Conservation (phyloP, 2,329 filamentous ascomycete genomes). For the Colletotrichum sublineola region DNA sequence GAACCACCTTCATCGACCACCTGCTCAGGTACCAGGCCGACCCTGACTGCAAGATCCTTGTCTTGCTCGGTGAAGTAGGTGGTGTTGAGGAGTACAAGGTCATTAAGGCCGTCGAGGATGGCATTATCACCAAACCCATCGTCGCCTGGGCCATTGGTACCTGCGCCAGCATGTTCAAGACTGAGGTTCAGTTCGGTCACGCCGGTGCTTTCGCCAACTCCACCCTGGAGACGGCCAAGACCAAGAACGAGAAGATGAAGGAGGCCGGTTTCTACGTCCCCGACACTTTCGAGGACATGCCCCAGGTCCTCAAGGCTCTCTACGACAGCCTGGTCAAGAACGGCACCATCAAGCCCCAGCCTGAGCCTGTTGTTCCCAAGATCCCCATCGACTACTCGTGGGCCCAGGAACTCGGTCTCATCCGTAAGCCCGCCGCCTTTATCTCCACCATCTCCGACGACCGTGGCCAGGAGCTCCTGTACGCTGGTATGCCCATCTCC, state of each 20-base stretch:
- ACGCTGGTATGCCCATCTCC: slow-evolving; percentile 99
- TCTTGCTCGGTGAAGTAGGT: slow-evolving; percentile 97
- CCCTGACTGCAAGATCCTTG: slow-evolving; percentile 96
- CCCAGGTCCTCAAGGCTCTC: slow-evolving; percentile 79
- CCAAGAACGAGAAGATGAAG: slow-evolving; percentile 97
- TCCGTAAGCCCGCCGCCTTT: slow-evolving; percentile 99
- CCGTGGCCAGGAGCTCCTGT: slow-evolving; percentile 98
- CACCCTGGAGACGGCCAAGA: slow-evolving; percentile 94
- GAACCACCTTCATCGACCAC: slow-evolving; percentile 99
- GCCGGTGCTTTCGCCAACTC: slow-evolving; percentile 99
- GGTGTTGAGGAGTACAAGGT: slow-evolving; percentile 99
- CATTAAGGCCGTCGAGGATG: slow-evolving; percentile 96
- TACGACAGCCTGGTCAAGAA: slow-evolving; percentile 90
- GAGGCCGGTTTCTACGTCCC: slow-evolving; percentile 96
- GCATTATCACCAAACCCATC: slow-evolving; percentile 96
- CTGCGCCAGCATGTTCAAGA: slow-evolving; percentile 99
- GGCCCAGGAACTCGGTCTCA: slow-evolving; percentile 98
- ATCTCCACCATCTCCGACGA: slow-evolving; percentile 99
- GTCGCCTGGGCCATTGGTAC: slow-evolving; percentile 99
- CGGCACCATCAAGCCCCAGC: slow-evolving; percentile 85
- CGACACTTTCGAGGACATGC: slow-evolving; percentile 97
- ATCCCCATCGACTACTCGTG: slow-evolving; percentile 99
- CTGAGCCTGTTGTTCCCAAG: slow-evolving; percentile 96
- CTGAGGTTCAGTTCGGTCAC: slow-evolving; percentile 99
- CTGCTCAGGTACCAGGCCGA: slow-evolving; percentile 96